Evolutionary conservation across 2,329 filamentous ascomycete genomes (phyloP).

Genomic region (Exophiala phaeomuriformis): DNA sequence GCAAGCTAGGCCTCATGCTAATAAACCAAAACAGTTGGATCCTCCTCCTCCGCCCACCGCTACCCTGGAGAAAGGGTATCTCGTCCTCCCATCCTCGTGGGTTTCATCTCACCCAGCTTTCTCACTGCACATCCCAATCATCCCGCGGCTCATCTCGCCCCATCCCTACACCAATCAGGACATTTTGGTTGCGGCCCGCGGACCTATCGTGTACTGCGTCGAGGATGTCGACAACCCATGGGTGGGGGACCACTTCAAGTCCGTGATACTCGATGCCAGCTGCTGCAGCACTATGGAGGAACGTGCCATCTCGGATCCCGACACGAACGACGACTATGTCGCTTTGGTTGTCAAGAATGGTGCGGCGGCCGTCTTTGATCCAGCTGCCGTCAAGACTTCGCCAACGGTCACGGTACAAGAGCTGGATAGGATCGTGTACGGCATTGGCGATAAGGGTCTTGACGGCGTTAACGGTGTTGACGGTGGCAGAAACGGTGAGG

Average conservation of each 20-base stretch:
- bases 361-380: slow-evolving; percentile 4
- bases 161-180: slow-evolving; percentile 52
- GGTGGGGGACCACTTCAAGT: slow-evolving; percentile 51
- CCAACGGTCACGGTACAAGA: slow-evolving; percentile 3
- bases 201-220: slow-evolving; percentile 54
- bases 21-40: not conserved
- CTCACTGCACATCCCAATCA: slow-evolving; percentile 42
- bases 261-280: slow-evolving; percentile 16
- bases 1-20: no score
- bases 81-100: slow-evolving; percentile 41
- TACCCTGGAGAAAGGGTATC: slow-evolving; percentile 44
- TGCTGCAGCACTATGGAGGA: slow-evolving; percentile 5
- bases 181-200: slow-evolving; percentile 49
- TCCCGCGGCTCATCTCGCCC: slow-evolving; percentile 45
- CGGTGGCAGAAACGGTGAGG: no score
- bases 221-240: slow-evolving; percentile 54
- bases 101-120: slow-evolving; percentile 38
- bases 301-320: slow-evolving; percentile 1
- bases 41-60: slow-evolving; percentile 32
- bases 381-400: slow-evolving; percentile 1
- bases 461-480: no score
- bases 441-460: no score
- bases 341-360: slow-evolving; percentile 10
- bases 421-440: not conserved
- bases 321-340: slow-evolving; percentile 11